Evolutionary conservation across 139 green algal species (phyloP).

Genomic region (Pedinophyceae sp.): DNA sequence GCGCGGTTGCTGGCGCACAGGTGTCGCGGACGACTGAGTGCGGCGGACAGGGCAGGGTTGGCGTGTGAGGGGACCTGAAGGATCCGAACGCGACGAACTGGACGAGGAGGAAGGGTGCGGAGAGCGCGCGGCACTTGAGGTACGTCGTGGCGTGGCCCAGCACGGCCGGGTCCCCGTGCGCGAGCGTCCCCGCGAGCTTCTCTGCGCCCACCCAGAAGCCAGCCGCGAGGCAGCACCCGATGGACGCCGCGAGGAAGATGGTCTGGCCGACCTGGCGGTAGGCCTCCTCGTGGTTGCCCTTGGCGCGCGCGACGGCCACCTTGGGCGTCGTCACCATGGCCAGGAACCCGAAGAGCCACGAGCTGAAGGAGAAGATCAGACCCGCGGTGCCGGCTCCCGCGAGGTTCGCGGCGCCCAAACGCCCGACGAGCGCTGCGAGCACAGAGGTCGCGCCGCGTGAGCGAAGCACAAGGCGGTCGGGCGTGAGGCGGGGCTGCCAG

Average conservation of each 20-base stretch:
- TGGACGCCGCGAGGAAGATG: background rate
- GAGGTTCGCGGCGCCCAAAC: background rate
- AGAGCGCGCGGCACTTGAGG: too few relatives aligned
- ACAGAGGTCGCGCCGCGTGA: too few relatives aligned
- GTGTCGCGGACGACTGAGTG: background rate
- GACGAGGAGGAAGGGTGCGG: too few relatives aligned
- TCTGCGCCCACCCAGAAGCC: conserved; percentile 1
- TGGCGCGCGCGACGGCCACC: background rate
- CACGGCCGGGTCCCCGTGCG: background rate
- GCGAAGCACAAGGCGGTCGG: too few relatives aligned
- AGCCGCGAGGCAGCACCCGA: background rate
- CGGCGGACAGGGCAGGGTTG: background rate
- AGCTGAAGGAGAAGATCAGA: conserved; percentile 1
- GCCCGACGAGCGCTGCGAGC: background rate
- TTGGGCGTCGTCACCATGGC: background rate
- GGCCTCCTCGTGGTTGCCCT: background rate
- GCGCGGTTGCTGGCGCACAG: background rate
- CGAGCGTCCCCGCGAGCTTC: background rate
- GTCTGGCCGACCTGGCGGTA: background rate
- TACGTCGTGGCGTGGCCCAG: background rate
- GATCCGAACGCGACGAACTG: too few relatives aligned
- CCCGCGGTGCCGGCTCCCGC: background rate
- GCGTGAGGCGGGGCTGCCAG: background rate
- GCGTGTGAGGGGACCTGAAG: too few relatives aligned
- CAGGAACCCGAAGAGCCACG: background rate